Conservation (phyloP, 352 stramenopile genomes). For the Globisporangium middletonii region DNA sequence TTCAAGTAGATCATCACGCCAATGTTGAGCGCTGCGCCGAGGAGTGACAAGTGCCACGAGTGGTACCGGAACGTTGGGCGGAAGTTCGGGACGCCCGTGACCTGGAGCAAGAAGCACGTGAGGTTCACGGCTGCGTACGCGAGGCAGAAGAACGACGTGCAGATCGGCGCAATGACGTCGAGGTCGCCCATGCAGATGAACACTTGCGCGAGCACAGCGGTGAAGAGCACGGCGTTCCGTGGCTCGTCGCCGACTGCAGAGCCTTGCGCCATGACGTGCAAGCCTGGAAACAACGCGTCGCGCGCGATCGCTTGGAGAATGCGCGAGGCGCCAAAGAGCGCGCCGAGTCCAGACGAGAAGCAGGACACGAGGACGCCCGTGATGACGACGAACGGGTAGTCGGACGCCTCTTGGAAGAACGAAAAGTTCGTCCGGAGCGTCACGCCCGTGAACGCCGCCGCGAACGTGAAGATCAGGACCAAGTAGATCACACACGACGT, state of each 20-base stretch:
- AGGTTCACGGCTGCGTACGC: slow-evolving; percentile 71
- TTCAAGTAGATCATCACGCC: slow-evolving; percentile 78
- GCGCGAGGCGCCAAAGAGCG: slow-evolving; percentile 61
- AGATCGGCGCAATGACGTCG: slow-evolving; percentile 71
- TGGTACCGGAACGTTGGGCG: slow-evolving; percentile 66
- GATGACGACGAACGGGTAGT: slow-evolving; percentile 50
- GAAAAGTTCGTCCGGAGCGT: slow-evolving; percentile 67
- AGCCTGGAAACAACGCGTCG: slow-evolving; percentile 54
- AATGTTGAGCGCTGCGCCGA: slow-evolving; percentile 51
- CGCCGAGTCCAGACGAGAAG: slow-evolving; percentile 62
- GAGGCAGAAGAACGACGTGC: slow-evolving; percentile 79
- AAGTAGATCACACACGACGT: slow-evolving; percentile 65
- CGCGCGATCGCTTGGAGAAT: slow-evolving; percentile 73
- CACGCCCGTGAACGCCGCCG: slow-evolving; percentile 36
- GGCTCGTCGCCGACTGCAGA: slow-evolving; percentile 62
- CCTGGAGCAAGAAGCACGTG: slow-evolving; percentile 66
- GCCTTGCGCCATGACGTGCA: slow-evolving; percentile 43
- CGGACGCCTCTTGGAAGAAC: slow-evolving; percentile 68
- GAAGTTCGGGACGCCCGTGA: slow-evolving; percentile 79
- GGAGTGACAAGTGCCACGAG: slow-evolving; percentile 57
- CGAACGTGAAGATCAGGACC: slow-evolving; percentile 68
- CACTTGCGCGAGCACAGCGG: slow-evolving; percentile 42
- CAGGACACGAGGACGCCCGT: slow-evolving; percentile 58
- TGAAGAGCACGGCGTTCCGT: slow-evolving; percentile 62
- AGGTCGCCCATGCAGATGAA: slow-evolving; percentile 76